Evolutionary conservation across 768 basidiomycete genomes (phyloP).

Genomic region (Trametes cingulata): DNA sequence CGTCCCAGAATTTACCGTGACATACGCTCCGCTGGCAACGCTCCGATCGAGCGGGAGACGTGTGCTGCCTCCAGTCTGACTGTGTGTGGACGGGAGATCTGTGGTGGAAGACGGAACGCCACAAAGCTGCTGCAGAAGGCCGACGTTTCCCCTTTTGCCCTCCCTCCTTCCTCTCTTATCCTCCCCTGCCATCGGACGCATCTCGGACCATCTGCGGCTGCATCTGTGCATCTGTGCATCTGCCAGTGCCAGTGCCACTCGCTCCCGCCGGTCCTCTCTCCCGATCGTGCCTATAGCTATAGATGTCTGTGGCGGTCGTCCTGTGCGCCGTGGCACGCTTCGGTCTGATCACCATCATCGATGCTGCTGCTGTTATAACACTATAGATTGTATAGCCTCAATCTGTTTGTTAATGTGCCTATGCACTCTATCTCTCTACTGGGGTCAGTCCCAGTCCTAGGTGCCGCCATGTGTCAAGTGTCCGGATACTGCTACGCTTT

Average conservation of each 20-base stretch:
- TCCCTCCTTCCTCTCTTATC: neutral
- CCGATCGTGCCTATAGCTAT: neutral
- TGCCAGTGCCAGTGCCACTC: too few species aligned
- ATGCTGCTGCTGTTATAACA: too few species aligned
- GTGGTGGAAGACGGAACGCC: slow-evolving; percentile 9
- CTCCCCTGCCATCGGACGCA: slow-evolving; percentile 7
- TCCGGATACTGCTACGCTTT: neutral
- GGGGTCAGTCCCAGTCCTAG: too few species aligned
- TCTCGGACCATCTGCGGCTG: slow-evolving; percentile 22
- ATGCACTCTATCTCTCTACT: too few species aligned
- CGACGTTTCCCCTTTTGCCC: slow-evolving; percentile 19
- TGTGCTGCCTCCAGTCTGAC: too few species aligned
- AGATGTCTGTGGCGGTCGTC: too few species aligned
- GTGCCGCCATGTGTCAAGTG: neutral
- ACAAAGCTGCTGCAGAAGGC: slow-evolving; percentile 16
- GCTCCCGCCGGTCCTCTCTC: neutral
- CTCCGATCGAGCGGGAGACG: neutral
- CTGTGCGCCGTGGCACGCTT: neutral
- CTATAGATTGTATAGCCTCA: too few species aligned
- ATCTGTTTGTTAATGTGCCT: too few species aligned
- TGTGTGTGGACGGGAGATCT: neutral
- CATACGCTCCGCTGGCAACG: neutral
- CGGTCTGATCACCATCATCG: neutral
- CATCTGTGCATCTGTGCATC: too few species aligned
- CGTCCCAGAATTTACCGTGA: neutral